A percentile compares a stretch with the other conserved stretches of the same genome.
These are phyloP conservation scores for Clavariopsis aquatica DNA, from an alignment of 495 filamentous ascomycete species.

Conservation along the genomic window DNA sequence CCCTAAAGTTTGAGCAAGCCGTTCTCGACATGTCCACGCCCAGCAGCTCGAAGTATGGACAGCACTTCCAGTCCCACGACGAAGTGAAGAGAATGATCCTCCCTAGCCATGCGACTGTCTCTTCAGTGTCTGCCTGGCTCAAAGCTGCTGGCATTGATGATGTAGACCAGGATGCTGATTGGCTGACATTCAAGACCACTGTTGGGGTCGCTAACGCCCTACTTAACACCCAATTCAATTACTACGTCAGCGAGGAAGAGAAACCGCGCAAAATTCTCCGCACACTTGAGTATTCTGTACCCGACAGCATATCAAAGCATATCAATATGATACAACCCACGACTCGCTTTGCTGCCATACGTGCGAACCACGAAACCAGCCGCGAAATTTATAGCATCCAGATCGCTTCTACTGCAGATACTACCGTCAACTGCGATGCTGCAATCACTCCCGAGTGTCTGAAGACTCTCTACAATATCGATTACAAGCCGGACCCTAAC, in stretches of 20 bases:
- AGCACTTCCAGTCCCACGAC: slow-evolving; percentile 24
- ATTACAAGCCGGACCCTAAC: slow-evolving; percentile 48
- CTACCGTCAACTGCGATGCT: slow-evolving; percentile 43
- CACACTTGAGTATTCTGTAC: slow-evolving; percentile 16
- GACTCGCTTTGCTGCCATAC: slow-evolving; percentile 53
- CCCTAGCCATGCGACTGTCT: background rate
- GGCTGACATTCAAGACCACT: slow-evolving; percentile 15
- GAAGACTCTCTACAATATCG: slow-evolving; percentile 56
- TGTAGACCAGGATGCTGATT: slow-evolving; percentile 15
- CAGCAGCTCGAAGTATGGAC: slow-evolving; percentile 6
- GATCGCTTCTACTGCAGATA: slow-evolving; percentile 49
- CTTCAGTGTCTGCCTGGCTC: slow-evolving; percentile 4
- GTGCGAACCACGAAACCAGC: slow-evolving; percentile 12
- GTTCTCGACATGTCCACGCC: slow-evolving; percentile 24
- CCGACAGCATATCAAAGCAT: slow-evolving; percentile 39
- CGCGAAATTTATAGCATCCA: slow-evolving; percentile 32
- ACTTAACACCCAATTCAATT: slow-evolving; percentile 7
- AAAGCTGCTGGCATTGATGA: slow-evolving; percentile 3
- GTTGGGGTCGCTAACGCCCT: slow-evolving; percentile 17
- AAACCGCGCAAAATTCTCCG: slow-evolving; percentile 8
- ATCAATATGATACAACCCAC: slow-evolving; percentile 67
- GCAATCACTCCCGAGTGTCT: slow-evolving; percentile 55
- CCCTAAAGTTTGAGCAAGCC: slow-evolving; percentile 18
- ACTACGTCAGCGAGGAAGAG: slow-evolving; percentile 14
- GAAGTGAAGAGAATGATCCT: slow-evolving; percentile 27